Percentiles rank a stretch among this genome's conserved stretches.
Evolutionary conservation across 2,329 filamentous ascomycete genomes (phyloP).

Genomic region (Calonectria henricotiae): DNA sequence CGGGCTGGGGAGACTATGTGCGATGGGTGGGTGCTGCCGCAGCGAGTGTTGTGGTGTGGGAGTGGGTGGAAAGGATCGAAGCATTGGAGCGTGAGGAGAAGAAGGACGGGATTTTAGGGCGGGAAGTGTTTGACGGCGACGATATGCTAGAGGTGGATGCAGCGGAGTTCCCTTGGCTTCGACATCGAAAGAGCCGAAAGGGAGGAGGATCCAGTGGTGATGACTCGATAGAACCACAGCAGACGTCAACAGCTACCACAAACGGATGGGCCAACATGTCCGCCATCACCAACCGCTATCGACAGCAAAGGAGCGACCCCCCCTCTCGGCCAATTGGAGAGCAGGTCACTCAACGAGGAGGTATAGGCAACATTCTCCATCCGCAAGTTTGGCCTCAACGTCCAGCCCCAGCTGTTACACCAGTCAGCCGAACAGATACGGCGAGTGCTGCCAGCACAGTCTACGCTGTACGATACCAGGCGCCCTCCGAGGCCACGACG

Average conservation of each 20-base stretch:
- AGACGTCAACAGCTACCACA: conserved; percentile 38
- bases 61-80: conserved; percentile 97
- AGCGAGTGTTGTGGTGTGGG: conserved; percentile 97
- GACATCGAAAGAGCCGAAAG: conserved; percentile 59
- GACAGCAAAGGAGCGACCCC: conserved; percentile 44
- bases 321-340: conserved; percentile 45
- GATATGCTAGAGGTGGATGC: conserved; percentile 84
- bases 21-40: conserved; percentile 96
- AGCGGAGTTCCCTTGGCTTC: conserved; percentile 67
- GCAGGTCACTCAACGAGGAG: conserved; percentile 50
- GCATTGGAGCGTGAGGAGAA: conserved; percentile 93
- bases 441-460: conserved; percentile 77
- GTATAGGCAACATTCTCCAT: conserved; percentile 61
- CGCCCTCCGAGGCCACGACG: conserved; percentile 68
- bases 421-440: conserved; percentile 75
- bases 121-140: conserved; percentile 94
- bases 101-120: conserved; percentile 91
- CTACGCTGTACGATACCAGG: conserved; percentile 76
- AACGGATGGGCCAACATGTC: conserved; percentile 54
- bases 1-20: conserved; percentile 95
- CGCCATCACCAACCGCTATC: conserved; percentile 50
- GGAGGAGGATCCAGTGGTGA: conserved; percentile 48
- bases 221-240: conserved; percentile 39
- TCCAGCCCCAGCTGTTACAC: conserved; percentile 71
- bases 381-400: conserved; percentile 71